Conservation (phyloP, 495 filamentous ascomycete species). For the Penicillium ucsense region DNA sequence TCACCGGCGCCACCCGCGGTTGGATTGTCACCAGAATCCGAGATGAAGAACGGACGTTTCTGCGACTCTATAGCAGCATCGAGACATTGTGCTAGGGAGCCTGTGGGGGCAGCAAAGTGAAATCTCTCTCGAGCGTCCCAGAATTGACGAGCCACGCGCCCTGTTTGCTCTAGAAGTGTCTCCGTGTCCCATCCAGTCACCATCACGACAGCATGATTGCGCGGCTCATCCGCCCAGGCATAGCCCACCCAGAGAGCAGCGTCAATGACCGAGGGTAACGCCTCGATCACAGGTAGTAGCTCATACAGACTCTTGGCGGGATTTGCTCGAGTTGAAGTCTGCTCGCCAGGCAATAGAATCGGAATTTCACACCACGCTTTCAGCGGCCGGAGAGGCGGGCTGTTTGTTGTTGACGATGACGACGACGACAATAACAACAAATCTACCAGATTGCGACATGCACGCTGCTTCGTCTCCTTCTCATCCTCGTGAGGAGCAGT, state of each 20-base stretch:
- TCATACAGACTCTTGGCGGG: slow-evolving; percentile 46
- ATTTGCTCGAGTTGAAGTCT: slow-evolving; percentile 47
- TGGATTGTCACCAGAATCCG: slow-evolving; percentile 49
- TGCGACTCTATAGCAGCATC: slow-evolving; percentile 35
- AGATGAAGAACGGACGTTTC: slow-evolving; percentile 46
- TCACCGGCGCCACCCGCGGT: slow-evolving; percentile 49
- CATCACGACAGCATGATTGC: slow-evolving; percentile 43
- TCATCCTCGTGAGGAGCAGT: slow-evolving; percentile 46
- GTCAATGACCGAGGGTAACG: slow-evolving; percentile 34
- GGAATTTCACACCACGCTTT: slow-evolving; percentile 49
- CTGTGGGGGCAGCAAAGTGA: slow-evolving; percentile 45
- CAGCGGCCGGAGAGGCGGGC: slow-evolving; percentile 20
- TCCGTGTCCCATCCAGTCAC: slow-evolving; percentile 42
- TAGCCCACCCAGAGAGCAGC: slow-evolving; percentile 52
- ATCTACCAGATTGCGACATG: slow-evolving; percentile 42
- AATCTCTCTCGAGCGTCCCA: slow-evolving; percentile 42
- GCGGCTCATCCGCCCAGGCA: slow-evolving; percentile 49
- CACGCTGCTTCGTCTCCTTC: slow-evolving; percentile 43
- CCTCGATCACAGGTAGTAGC: slow-evolving; percentile 36
- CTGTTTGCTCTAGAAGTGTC: background rate
- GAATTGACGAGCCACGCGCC: slow-evolving; percentile 15
- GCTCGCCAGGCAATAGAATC: slow-evolving; percentile 46
- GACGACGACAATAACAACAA: slow-evolving; percentile 27
- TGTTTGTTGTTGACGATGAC: background rate
- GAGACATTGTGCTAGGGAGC: slow-evolving; percentile 40